Evolutionary conservation across 1,284 basidiomycete genomes (phyloP), one percentile per base, ranked within the genome.

Genomic region (Melampsora occidentalis): DNA sequence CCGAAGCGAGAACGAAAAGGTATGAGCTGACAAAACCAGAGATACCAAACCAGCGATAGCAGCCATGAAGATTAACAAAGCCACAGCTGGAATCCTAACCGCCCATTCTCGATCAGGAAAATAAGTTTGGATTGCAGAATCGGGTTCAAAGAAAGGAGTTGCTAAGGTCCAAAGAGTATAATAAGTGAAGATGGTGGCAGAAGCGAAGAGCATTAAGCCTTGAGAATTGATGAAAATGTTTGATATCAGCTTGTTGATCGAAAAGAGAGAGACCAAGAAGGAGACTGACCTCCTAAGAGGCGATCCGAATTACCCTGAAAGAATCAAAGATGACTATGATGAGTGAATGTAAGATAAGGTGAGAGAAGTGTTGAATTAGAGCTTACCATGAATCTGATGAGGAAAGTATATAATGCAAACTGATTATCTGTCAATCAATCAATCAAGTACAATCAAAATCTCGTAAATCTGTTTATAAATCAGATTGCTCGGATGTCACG

Each of bases 21-120:
- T 22, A 59, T 25, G 53, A 20, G 16, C 53, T 22, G 12, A 59
- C 73, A 93, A 86, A 4, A 92, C 93, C 25, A 84, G 86, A 2
- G 90, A 91, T 42, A 96, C 84, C 83, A 97, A 94, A 49, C 87
- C 82, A 10, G 91, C 91, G 65, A 97, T 89, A 20, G 86, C 89
- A 10, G 89, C 86, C 64, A 95, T 84, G 18, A 93, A 94, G 7
- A 91, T 81, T 7, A 94, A 86, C 5, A 97, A 87, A 49, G 94
- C 85, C 81, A 93, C 88, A 0, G 92, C 91, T 51, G 94, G 94
- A 53, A 95, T 83, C 35, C 91, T 88, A 51, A 96, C 86, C 5
- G 93, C 94, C 93, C 94, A 97, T 85, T 94, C 92, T 75, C 94
- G 87, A 9, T 91, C 82, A 0, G 92, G 94, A 82, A 97, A 97